Percentiles rank a stretch among this genome's conserved stretches.
These are phyloP conservation scores for Ajuga reptans DNA, from an alignment of 305 asterid species.

Conservation along the genomic window DNA sequence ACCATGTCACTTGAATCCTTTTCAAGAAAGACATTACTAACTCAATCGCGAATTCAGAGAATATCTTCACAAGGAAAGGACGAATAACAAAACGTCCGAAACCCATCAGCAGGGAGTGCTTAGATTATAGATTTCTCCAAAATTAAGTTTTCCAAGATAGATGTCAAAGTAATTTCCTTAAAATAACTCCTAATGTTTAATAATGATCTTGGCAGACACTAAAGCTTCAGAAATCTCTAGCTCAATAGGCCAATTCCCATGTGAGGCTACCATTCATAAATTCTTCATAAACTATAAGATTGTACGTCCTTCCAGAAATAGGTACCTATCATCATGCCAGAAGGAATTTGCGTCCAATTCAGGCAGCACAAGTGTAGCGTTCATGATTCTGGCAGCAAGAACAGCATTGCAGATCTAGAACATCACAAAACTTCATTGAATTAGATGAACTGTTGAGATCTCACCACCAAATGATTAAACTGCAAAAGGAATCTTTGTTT, in stretches of 20 bases:
- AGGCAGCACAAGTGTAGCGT: slow-evolving; percentile 94
- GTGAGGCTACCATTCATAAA: slow-evolving; percentile 4
- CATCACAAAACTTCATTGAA: slow-evolving; percentile 23
- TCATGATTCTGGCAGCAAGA: slow-evolving; percentile 95
- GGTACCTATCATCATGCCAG: slow-evolving; percentile 95
- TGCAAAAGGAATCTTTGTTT: slow-evolving; percentile 4
- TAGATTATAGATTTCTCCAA: not conserved
- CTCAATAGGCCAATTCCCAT: slow-evolving; percentile 10
- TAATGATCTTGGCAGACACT: not conserved
- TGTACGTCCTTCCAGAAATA: slow-evolving; percentile 2
- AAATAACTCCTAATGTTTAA: not conserved
- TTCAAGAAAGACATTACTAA: not conserved
- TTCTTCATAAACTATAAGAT: not conserved
- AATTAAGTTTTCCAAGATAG: not conserved
- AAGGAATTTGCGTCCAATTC: slow-evolving; percentile 93
- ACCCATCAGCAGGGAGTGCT: not conserved
- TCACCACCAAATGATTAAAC: slow-evolving; percentile 14
- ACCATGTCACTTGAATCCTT: slow-evolving; percentile 6
- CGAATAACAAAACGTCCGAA: too few relatives aligned
- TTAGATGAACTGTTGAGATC: slow-evolving; percentile 16
- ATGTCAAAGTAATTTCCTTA: not conserved
- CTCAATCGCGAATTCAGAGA: not conserved
- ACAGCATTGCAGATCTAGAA: slow-evolving; percentile 91
- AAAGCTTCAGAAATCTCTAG: slow-evolving; percentile 5
- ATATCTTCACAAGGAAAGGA: too few relatives aligned